A percentile compares a stretch with the other conserved stretches of the same genome.
phyloP scores from a whole-genome alignment of 176 grass and related monocot genomes.

The Chloris gayana region DNA sequence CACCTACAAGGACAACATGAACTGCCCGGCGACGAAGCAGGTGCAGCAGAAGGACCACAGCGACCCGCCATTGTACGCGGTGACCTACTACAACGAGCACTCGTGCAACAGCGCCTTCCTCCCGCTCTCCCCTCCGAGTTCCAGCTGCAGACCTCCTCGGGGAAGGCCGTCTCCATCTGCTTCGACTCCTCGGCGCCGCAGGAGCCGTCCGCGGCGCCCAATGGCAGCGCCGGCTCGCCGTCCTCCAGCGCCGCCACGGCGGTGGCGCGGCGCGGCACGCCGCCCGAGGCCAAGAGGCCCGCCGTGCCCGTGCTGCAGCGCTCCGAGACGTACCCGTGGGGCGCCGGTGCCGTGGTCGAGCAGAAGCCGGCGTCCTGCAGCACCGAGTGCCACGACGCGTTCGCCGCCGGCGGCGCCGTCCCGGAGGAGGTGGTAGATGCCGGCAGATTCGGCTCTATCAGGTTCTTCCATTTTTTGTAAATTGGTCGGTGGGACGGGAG shows the following conservation, averaged over 20 bases:
- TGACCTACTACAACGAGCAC: slow-evolving; percentile 71
- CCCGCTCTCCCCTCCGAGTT: slow-evolving; percentile 53
- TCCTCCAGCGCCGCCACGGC: slow-evolving; percentile 33
- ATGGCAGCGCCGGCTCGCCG: slow-evolving; percentile 46
- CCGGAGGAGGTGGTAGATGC: slow-evolving; percentile 58
- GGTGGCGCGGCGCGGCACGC: background rate
- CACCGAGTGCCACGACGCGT: slow-evolving; percentile 43
- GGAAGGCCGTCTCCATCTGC: slow-evolving; percentile 68
- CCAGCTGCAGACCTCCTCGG: slow-evolving; percentile 49
- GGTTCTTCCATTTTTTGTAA: slow-evolving; percentile 77
- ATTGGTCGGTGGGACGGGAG: slow-evolving; percentile 41
- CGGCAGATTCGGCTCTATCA: slow-evolving; percentile 59
- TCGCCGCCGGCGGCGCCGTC: slow-evolving; percentile 13
- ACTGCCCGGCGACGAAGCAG: slow-evolving; percentile 66
- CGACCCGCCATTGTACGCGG: slow-evolving; percentile 65
- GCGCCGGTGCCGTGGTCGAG: slow-evolving; percentile 30
- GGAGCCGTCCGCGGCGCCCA: slow-evolving; percentile 1
- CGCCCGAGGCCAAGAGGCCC: slow-evolving; percentile 32
- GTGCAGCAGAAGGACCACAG: slow-evolving; percentile 68
- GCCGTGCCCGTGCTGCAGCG: background rate
- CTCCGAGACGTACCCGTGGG: slow-evolving; percentile 47
- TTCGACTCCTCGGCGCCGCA: slow-evolving; percentile 53
- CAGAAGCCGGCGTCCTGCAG: slow-evolving; percentile 52
- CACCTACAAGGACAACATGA: slow-evolving; percentile 70
- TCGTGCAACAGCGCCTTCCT: slow-evolving; percentile 62